A percentile compares a stretch with the other conserved stretches of the same genome.
phyloP scores from a whole-genome alignment of 257 asterid species.

The Vinca minor region DNA sequence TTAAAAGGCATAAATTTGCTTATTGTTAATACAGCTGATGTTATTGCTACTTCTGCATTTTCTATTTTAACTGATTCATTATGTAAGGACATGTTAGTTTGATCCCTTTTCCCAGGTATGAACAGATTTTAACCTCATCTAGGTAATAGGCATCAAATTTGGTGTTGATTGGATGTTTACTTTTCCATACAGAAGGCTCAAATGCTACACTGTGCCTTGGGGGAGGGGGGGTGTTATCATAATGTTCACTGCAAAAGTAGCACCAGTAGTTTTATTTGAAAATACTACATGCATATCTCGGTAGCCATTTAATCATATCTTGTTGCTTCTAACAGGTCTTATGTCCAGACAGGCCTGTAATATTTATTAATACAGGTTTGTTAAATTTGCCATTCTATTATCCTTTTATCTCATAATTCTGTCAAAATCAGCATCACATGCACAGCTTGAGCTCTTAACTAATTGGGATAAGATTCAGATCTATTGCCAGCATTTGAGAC shows the following conservation, averaged over 20 bases:
- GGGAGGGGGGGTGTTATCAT: neutral
- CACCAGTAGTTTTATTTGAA: neutral
- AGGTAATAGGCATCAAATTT: neutral
- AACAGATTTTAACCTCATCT: neutral
- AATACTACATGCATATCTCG: neutral
- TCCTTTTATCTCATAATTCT: conserved; percentile 7
- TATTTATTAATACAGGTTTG: conserved; percentile 84
- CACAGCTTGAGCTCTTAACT: conserved; percentile 9
- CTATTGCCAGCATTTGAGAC: conserved; percentile 68
- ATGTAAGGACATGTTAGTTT: neutral
- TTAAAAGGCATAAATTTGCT: neutral
- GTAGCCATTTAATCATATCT: neutral
- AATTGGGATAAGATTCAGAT: conserved; percentile 33
- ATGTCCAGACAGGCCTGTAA: conserved; percentile 63
- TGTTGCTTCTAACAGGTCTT: conserved; percentile 46
- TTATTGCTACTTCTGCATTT: neutral
- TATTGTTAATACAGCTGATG: neutral
- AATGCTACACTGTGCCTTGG: neutral
- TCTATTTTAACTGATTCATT: neutral
- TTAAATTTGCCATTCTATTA: conserved; percentile 11
- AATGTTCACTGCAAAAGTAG: neutral
- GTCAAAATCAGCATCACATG: too few species aligned
- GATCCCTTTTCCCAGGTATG: neutral
- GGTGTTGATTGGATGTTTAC: neutral
- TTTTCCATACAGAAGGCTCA: neutral